Evolutionary conservation across 495 filamentous ascomycete species (phyloP).

Genomic region (Friedmanniomyces endolithicus): DNA sequence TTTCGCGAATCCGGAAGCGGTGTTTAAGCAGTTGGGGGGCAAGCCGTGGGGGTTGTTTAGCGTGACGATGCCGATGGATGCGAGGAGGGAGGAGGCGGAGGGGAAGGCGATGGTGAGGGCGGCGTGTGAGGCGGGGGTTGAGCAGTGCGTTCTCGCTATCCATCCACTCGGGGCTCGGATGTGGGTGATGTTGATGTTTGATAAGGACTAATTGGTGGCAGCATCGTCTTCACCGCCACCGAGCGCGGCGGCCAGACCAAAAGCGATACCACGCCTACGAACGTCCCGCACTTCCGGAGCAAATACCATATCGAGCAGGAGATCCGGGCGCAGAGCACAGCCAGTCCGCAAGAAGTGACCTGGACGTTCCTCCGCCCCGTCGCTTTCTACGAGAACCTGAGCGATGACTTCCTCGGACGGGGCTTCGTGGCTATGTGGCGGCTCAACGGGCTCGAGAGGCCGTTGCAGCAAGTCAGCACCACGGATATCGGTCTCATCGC

Average conservation of each 20-base stretch:
- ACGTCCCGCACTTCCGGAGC: conserved; percentile 17
- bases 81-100: conserved; percentile 11
- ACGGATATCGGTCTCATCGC: conserved; percentile 33
- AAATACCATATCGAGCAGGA: conserved; percentile 20
- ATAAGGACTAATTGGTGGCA: background rate
- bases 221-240: conserved; percentile 18
- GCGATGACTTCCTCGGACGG: conserved; percentile 21
- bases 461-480: conserved; percentile 22
- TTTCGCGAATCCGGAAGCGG: conserved; percentile 21
- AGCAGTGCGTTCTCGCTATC: background rate
- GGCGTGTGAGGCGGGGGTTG: conserved; percentile 14
- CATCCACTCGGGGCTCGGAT: too few relatives aligned
- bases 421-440: conserved; percentile 19
- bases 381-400: conserved; percentile 36
- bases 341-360: background rate
- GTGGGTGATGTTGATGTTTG: too few relatives aligned
- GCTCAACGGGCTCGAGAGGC: conserved; percentile 11
- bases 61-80: conserved; percentile 17
- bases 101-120: conserved; percentile 17
- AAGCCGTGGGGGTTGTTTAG: conserved; percentile 29
- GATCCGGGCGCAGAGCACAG: conserved; percentile 1
- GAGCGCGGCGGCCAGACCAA: conserved; percentile 19
- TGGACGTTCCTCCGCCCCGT: conserved; percentile 32
- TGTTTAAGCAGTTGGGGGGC: conserved; percentile 24
- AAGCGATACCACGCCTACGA: conserved; percentile 14